Evolutionary conservation across 306 rosid species (phyloP).

Genomic region (Cajanus cajan): DNA sequence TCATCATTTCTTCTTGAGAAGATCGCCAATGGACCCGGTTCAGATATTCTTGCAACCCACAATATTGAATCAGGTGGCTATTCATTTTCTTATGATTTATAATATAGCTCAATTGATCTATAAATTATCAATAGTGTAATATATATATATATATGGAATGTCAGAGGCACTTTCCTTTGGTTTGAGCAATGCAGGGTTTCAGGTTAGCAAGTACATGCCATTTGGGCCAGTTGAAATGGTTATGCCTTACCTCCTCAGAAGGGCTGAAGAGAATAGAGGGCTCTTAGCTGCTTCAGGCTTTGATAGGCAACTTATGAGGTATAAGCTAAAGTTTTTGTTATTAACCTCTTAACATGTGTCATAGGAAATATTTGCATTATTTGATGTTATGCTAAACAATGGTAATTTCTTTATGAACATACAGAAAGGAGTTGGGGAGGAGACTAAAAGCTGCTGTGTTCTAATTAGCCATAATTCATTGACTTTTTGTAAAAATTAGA

Average conservation of each 20-base stretch:
- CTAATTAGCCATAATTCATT: neutral
- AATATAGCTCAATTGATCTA: too few species aligned
- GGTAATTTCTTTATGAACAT: neutral
- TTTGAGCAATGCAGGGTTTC: constrained; percentile 84
- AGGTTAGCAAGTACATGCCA: constrained; percentile 92
- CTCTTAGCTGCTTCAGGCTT: constrained; percentile 67
- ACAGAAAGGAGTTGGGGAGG: constrained; percentile 69
- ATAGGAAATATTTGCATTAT: neutral
- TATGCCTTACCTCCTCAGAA: constrained; percentile 78
- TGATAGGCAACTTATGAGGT: constrained; percentile 76
- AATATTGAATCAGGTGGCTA: too few species aligned
- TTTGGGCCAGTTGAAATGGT: constrained; percentile 79
- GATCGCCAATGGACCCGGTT: too few species aligned
- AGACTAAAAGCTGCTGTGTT: constrained; percentile 49
- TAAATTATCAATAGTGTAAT: too few species aligned
- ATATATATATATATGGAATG: too few species aligned
- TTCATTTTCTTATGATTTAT: too few species aligned
- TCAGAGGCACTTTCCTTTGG: constrained; percentile 82
- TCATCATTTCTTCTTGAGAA: too few species aligned
- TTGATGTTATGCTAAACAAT: neutral
- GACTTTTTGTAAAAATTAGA: constrained; percentile 6
- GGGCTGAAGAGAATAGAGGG: constrained; percentile 94
- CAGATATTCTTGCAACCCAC: too few species aligned
- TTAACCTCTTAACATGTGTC: neutral
- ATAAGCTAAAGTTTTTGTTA: neutral